Evolutionary conservation across 2,329 filamentous ascomycete genomes (phyloP).

Genomic region (Fusarium continuum): DNA sequence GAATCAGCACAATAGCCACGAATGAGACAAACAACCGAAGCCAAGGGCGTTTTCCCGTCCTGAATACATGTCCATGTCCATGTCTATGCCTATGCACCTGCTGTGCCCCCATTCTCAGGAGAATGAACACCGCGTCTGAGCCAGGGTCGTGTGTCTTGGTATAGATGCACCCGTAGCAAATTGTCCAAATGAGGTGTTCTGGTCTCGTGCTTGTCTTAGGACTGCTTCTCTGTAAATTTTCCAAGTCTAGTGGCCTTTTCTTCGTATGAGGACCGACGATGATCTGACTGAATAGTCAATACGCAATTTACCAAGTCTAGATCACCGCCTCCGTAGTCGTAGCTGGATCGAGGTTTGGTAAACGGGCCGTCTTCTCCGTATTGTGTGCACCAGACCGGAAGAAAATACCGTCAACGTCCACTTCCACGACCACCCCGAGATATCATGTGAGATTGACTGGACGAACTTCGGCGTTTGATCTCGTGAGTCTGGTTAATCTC

Average conservation of each 20-base stretch:
- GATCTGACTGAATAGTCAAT: constrained; percentile 4
- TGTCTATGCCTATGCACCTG: constrained; percentile 14
- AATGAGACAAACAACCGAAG: constrained; percentile 15
- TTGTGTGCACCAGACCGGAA: constrained; percentile 8
- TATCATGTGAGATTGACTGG: constrained; percentile 15
- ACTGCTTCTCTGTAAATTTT: background rate
- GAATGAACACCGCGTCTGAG: constrained; percentile 8
- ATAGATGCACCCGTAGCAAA: background rate
- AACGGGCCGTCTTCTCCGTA: constrained; percentile 33
- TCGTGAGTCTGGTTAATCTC: constrained; percentile 14
- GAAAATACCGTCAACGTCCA: constrained; percentile 11
- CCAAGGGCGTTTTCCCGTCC: constrained; percentile 21
- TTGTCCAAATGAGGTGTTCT: constrained; percentile 8
- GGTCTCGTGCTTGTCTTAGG: constrained; percentile 20
- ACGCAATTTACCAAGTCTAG: constrained; percentile 6
- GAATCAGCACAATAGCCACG: constrained; percentile 26
- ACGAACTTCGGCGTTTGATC: constrained; percentile 11
- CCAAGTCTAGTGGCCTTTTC: background rate
- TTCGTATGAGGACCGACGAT: background rate
- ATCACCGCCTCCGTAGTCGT: constrained; percentile 3
- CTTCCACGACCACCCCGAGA: background rate
- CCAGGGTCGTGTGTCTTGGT: constrained; percentile 2
- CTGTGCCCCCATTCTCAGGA: constrained; percentile 28
- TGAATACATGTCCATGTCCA: constrained; percentile 20
- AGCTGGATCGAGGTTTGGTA: constrained; percentile 12